Conservation (phyloP, 164 flowering plant species). For the Aristolochia californica region DNA sequence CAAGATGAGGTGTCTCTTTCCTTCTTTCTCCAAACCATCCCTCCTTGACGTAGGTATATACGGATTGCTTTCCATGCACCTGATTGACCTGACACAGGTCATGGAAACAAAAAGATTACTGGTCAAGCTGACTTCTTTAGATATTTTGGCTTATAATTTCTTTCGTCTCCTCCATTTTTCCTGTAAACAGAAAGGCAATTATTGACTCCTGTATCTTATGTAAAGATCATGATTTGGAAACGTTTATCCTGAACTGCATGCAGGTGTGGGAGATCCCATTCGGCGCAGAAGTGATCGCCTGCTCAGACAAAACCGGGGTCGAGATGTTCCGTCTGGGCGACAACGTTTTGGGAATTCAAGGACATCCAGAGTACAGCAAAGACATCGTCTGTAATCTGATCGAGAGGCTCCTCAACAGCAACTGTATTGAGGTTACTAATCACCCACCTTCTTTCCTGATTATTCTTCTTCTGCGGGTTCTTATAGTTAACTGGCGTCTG, state of each 20-base stretch:
- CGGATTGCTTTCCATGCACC: too few relatives aligned
- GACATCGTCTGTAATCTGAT: conserved; percentile 53
- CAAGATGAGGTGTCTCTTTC: conserved; percentile 47
- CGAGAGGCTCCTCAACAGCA: conserved; percentile 41
- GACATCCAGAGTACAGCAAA: conserved; percentile 76
- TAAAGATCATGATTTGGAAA: too few relatives aligned
- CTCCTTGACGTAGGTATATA: too few relatives aligned
- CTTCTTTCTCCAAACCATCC: too few relatives aligned
- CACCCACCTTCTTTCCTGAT: not conserved
- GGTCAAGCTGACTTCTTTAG: too few relatives aligned
- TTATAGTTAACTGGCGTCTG: not conserved
- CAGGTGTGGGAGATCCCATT: conserved; percentile 56
- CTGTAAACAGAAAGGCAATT: too few relatives aligned
- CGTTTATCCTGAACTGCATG: too few relatives aligned
- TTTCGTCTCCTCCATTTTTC: not conserved
- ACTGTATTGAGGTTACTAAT: conserved; percentile 36
- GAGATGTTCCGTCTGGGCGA: conserved; percentile 58
- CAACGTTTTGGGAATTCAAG: conserved; percentile 69
- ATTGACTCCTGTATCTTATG: too few relatives aligned
- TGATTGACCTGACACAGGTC: too few relatives aligned
- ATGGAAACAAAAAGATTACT: too few relatives aligned
- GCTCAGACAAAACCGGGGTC: conserved; percentile 59
- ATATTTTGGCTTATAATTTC: too few relatives aligned
- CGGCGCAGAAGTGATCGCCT: conserved; percentile 56
- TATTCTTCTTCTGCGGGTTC: too few relatives aligned